These are phyloP conservation scores for Pichia sp. DNA, from an alignment of 1,139 yeast genomes.

Conservation along the genomic window DNA sequence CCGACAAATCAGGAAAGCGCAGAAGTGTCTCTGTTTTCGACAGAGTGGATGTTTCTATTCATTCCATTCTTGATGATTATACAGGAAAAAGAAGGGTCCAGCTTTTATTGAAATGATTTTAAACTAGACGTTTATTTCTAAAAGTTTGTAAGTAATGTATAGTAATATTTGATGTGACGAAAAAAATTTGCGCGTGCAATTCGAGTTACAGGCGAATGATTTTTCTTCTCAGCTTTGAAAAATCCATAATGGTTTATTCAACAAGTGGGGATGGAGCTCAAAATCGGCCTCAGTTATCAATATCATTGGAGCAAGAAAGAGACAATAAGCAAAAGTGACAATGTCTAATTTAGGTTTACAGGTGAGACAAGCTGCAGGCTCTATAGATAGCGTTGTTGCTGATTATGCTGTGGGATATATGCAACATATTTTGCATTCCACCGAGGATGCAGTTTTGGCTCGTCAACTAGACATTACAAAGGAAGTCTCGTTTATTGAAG, in stretches of 20 bases:
- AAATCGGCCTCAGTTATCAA: too few relatives aligned
- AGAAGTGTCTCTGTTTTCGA: constrained; percentile 74
- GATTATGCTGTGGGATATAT: constrained; percentile 90
- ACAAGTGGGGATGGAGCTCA: too few relatives aligned
- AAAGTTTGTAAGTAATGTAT: constrained; percentile 1
- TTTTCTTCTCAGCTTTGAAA: background rate
- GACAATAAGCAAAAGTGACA: background rate
- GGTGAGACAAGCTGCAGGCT: constrained; percentile 85
- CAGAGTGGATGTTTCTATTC: constrained; percentile 76
- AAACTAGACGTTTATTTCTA: background rate
- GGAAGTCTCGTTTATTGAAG: constrained; percentile 64
- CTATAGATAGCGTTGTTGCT: constrained; percentile 83
- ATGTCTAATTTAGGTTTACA: constrained; percentile 52
- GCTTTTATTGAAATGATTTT: constrained; percentile 46
- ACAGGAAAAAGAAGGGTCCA: constrained; percentile 94
- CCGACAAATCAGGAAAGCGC: constrained; percentile 39
- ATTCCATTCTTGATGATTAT: constrained; percentile 74
- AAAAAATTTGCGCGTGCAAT: background rate
- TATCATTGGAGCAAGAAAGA: too few relatives aligned
- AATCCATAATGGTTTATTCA: background rate
- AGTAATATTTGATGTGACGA: background rate
- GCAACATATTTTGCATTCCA: constrained; percentile 67
- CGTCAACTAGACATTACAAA: constrained; percentile 61
- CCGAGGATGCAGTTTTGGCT: constrained; percentile 77
- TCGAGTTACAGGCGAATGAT: background rate